phyloP scores from a whole-genome alignment of 345 rosid species.

The Dipteronia sinensis region DNA sequence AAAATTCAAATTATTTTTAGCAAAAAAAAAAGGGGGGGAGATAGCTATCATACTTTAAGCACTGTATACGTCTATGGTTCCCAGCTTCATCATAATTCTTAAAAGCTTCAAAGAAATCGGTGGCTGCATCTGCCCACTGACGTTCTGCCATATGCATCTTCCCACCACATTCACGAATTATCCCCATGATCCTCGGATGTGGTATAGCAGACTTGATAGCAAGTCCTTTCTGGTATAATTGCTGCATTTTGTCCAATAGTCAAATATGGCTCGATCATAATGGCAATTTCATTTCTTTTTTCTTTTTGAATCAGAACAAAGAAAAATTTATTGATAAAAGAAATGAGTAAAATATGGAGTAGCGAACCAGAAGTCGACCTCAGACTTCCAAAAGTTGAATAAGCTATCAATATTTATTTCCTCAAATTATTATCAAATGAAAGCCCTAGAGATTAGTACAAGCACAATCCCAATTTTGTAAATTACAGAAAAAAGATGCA shows the following conservation, averaged over 20 bases:
- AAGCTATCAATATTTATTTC: no score
- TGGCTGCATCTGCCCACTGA: constrained; percentile 98
- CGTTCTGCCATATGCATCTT: constrained; percentile 99
- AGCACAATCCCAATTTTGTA: no score
- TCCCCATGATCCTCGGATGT: constrained; percentile 99
- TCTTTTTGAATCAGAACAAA: no score
- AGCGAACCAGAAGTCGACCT: background rate
- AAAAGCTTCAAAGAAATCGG: constrained; percentile 99
- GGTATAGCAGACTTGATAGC: constrained; percentile 99
- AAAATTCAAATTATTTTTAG: background rate
- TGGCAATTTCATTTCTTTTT: constrained; percentile 6
- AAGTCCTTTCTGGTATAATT: constrained; percentile 96
- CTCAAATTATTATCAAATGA: no score
- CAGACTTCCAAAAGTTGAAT: no score
- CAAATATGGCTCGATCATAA: constrained; percentile 17
- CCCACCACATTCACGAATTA: constrained; percentile 99
- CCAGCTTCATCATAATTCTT: constrained; percentile 99
- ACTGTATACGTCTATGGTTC: constrained; percentile 96
- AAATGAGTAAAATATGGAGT: background rate
- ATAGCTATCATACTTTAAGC: constrained; percentile 73
- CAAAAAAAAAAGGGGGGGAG: constrained; percentile 21
- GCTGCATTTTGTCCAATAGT: constrained; percentile 54
- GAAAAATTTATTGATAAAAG: no score
- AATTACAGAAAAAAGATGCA: no score
- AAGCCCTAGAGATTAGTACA: no score